Base-by-base conservation (phyloP, 345 rosid species). In the Eucalyptus cladocalyx region DNA sequence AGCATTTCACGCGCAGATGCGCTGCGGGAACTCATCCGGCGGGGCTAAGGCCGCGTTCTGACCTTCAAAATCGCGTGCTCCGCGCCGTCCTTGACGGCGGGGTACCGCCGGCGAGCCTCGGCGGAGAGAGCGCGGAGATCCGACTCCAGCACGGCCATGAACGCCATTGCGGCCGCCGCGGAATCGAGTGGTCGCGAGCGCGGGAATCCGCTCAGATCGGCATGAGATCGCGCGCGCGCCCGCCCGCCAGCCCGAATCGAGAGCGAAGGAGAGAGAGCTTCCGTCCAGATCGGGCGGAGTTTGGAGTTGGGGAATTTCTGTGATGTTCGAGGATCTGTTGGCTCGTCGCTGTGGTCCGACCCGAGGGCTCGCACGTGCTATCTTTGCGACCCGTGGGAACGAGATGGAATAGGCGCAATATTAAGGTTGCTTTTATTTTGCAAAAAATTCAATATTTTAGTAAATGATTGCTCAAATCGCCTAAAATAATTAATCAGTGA, bases 71-170 rank as follows among this genome's bases (percentile, higher is more conserved):
- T 95, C 26, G 99, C 99, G 92, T 98, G 99, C 87, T 98, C 99
- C 5, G 99, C 99, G 51, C 94, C 99, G 90, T 98, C 99, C 91
- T 98, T 97, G 60, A 98, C 95, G 81, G 98, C 95, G n/a, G 99
- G 99, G 80, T 94, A 92, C 45, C 98, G 95, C 89, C 99, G 96
- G 87, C 99, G 97, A 87, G 99, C 99, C 93, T 98, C 99, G 45
- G 97, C 94, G 51, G 99, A 98, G 88, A 98, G 99, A 43, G 99
- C 98, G 69, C 98, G 99, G 88, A 98, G 99, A 95, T 98, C 99
- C 88, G 99, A 95, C 91, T 98, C 99, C 91, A 98, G 91, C 12
- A 96, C 99, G 54, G 98, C 96, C 97, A 96, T 96, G 92, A 97
- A 93, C 90, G 98, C 97, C 99, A 97, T 98, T 76, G 85, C 42